Conservation (phyloP, 495 filamentous ascomycete genomes). For the Thermothielavioides terrestris region DNA sequence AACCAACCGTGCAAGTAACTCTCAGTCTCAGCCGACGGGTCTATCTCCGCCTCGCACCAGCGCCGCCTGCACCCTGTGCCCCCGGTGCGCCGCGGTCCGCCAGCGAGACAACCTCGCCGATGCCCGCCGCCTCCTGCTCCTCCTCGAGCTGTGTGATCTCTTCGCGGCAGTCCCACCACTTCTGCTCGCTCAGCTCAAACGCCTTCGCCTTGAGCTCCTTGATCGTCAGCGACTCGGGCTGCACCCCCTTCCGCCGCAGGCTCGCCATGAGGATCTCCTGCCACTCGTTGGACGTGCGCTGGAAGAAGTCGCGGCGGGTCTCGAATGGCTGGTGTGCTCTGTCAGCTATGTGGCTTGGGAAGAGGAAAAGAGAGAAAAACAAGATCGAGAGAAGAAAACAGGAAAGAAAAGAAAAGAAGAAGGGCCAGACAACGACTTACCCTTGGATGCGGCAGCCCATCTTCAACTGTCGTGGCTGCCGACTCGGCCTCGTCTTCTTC, state of each 20-base stretch:
- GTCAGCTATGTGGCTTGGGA: slow-evolving; percentile 20
- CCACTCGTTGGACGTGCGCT: slow-evolving; percentile 80
- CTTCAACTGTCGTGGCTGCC: slow-evolving; percentile 38
- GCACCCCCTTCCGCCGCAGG: slow-evolving; percentile 49
- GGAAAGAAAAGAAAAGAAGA: not conserved
- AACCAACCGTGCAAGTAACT: too few relatives aligned
- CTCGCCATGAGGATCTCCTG: slow-evolving; percentile 71
- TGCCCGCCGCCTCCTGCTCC: slow-evolving; percentile 91
- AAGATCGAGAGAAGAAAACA: too few relatives aligned
- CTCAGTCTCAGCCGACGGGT: not conserved
- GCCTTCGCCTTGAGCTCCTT: slow-evolving; percentile 89
- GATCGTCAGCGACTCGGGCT: slow-evolving; percentile 55
- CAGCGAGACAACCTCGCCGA: slow-evolving; percentile 87
- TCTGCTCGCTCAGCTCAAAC: slow-evolving; percentile 83
- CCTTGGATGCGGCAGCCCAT: slow-evolving; percentile 52
- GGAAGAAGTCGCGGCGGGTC: slow-evolving; percentile 83
- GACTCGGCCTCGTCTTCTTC: slow-evolving; percentile 44
- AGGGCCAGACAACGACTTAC: too few relatives aligned
- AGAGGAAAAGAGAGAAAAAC: not conserved
- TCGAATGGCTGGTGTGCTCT: slow-evolving; percentile 74
- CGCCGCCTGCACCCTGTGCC: slow-evolving; percentile 50
- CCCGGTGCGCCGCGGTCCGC: slow-evolving; percentile 53
- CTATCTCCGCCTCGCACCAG: slow-evolving; percentile 29
- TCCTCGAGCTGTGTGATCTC: slow-evolving; percentile 90
- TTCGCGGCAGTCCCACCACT: slow-evolving; percentile 98